Conservation (phyloP, 176 grass and related monocot species). For the Oryza meyeriana region DNA sequence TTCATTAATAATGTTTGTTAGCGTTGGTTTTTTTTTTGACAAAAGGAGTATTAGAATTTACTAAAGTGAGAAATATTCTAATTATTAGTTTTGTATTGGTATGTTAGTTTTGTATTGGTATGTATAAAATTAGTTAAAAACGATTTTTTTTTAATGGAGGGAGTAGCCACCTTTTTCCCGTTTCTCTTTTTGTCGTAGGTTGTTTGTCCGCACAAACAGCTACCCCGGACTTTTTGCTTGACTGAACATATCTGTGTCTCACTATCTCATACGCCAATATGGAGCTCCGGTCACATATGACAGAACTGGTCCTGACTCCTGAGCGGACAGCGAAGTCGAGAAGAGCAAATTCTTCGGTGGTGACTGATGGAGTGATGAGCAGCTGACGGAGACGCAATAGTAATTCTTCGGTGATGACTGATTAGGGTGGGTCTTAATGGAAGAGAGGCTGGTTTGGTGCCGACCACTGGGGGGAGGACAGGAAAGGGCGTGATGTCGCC, state of each 20-base stretch:
- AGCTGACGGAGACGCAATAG: not conserved
- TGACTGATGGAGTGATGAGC: not conserved
- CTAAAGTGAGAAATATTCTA: too few species aligned
- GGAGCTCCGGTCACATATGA: not conserved
- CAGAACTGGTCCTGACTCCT: not conserved
- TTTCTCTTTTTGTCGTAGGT: not conserved
- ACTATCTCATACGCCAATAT: not conserved
- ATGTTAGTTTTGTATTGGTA: too few species aligned
- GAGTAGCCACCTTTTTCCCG: not conserved
- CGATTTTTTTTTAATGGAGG: too few species aligned
- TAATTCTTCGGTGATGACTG: not conserved
- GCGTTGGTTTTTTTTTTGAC: too few species aligned
- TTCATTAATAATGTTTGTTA: too few species aligned
- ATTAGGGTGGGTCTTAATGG: not conserved
- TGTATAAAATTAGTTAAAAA: too few species aligned
- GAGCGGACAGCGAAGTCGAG: not conserved
- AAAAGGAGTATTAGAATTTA: too few species aligned
- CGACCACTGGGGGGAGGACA: not conserved
- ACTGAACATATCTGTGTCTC: not conserved
- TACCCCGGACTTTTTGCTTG: not conserved
- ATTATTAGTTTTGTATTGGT: too few species aligned
- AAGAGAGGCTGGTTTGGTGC: constrained; percentile 31
- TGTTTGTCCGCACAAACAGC: not conserved
- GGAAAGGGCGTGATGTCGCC: not conserved
- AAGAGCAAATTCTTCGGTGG: not conserved